Evolutionary conservation across 2,329 filamentous ascomycete genomes (phyloP), one percentile per base, ranked within the genome.

Genomic region (Metarhizium rileyi): DNA sequence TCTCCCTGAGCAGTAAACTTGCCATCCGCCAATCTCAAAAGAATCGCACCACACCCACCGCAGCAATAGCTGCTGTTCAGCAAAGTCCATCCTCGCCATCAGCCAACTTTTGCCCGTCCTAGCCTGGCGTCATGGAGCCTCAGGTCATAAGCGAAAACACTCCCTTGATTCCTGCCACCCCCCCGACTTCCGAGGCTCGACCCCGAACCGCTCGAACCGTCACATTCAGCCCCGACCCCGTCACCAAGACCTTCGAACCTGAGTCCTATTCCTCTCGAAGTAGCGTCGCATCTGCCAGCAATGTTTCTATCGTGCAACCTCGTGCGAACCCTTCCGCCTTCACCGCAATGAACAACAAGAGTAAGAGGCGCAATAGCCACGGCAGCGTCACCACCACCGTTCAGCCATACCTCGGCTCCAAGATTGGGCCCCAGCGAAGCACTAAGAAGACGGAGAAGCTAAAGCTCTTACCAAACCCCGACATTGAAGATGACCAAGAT

Each of bases 401-500:
- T 25, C 59, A 68, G 33, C 62, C 68, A 9, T 61, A 67, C 12
- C 57, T 62, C 26, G 66, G 61, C 2, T 68, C 78, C 47, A 96
- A 97, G 70, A 89, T 96, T 51, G 93, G 93, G 2, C 91, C 93
- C 0, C 93, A 98, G 66, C 76, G 93, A 66, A 97, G 90, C 50
- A 95, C 90, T 23, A 94, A 95, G 68, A 96, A 87, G 56, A 89
- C 89, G 2, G 90, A 97, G 72, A 98, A 98, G 71, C 77, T 98
- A 53, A 98, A 98, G 71, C 78, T 98, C n/a, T 73, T 98, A 16
- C 93, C 93, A 1, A 93, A 93, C 62, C 90, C 90, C 0, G 87
- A 94, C 52, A 77, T 88, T 42, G 86, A 87, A 25, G 87, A 90
- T 41, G 81, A 75, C 57, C 74, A 56, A 6, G 90, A 97, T 54